Percentiles rank a stretch among this genome's conserved stretches.
These are phyloP conservation scores for Phoenix dactylifera DNA, from an alignment of 176 grass and related monocot species.

Conservation along the genomic window DNA sequence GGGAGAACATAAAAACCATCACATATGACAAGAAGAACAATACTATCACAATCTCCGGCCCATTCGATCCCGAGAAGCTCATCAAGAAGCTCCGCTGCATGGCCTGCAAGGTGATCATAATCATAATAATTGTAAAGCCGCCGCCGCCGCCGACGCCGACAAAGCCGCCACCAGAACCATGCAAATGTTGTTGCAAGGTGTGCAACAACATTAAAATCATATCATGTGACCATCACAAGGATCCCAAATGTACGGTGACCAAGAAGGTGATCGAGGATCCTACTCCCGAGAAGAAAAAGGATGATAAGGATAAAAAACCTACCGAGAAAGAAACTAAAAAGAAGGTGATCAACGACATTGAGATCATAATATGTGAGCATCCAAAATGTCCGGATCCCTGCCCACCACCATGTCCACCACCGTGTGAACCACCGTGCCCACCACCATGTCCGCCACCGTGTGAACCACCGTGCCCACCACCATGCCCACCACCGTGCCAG, in stretches of 20 bases:
- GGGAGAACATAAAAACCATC: constrained; percentile 45
- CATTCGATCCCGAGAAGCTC: constrained; percentile 59
- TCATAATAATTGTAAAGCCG: constrained; percentile 46
- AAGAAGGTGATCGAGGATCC: no score
- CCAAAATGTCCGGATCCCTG: constrained; percentile 24
- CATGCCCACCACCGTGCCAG: no score
- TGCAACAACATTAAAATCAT: no score
- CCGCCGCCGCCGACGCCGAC: constrained; percentile 28
- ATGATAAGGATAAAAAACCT: no score
- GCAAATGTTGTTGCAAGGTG: background rate
- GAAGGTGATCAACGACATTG: no score
- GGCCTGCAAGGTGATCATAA: constrained; percentile 82
- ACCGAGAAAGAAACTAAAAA: no score
- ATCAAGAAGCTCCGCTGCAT: constrained; percentile 73
- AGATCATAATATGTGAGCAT: background rate
- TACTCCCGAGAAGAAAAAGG: no score
- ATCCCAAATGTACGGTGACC: no score
- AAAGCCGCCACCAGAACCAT: constrained; percentile 4
- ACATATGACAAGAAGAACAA: constrained; percentile 65
- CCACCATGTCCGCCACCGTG: no score
- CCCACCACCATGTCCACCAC: constrained; percentile 1
- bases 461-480: no score
- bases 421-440: no score
- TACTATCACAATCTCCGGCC: constrained; percentile 46
- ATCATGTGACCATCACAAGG: no score